Evolutionary conservation across 257 asterid species (phyloP).

Genomic region (Hygrophila difformis): DNA sequence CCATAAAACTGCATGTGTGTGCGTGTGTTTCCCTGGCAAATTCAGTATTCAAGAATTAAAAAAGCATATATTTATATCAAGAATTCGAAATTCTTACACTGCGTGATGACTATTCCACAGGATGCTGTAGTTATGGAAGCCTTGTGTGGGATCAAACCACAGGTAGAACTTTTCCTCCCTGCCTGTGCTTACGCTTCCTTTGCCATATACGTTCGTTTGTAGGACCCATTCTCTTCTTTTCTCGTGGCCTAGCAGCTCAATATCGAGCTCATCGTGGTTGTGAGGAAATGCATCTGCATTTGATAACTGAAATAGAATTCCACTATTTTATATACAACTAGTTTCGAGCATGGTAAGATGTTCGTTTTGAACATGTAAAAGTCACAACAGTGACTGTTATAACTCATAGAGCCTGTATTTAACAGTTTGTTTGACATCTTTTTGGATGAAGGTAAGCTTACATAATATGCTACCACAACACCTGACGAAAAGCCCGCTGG

Average conservation of each 20-base stretch:
- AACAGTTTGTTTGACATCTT: too few species aligned
- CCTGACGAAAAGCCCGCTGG: constrained; percentile 85
- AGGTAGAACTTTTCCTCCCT: constrained; percentile 82
- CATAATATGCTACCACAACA: constrained; percentile 76
- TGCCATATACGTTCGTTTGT: constrained; percentile 76
- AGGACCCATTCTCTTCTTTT: constrained; percentile 71
- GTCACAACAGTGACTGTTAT: too few species aligned
- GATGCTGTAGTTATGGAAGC: constrained; percentile 64
- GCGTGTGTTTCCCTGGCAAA: too few species aligned
- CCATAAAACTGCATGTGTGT: constrained; percentile 55
- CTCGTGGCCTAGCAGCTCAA: constrained; percentile 80
- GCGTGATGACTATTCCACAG: constrained; percentile 81
- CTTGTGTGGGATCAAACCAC: constrained; percentile 78
- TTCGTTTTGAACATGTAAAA: too few species aligned
- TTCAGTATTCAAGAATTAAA: neutral
- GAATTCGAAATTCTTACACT: constrained; percentile 30
- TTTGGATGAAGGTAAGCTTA: too few species aligned
- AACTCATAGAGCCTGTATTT: too few species aligned
- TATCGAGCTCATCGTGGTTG: constrained; percentile 79
- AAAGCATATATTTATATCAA: too few species aligned
- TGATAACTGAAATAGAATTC: constrained; percentile 58
- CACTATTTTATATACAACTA: too few species aligned
- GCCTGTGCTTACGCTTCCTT: constrained; percentile 76
- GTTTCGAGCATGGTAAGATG: too few species aligned
- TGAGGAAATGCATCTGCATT: constrained; percentile 57